Evolutionary conservation across 768 basidiomycete species (phyloP).

Genomic region (Leccinellum rugosiceps): DNA sequence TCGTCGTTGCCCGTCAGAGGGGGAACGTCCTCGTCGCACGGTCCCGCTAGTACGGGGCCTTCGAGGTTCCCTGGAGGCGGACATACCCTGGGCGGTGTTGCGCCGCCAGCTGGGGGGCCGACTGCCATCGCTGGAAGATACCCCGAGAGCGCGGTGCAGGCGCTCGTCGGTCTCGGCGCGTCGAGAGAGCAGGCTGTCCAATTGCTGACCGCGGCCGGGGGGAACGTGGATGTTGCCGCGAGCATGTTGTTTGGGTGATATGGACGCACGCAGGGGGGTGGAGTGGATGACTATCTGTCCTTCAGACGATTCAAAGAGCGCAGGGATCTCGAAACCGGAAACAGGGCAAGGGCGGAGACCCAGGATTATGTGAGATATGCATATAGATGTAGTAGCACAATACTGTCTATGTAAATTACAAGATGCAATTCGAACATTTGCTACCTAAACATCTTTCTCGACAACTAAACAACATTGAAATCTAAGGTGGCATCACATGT

Average conservation of each 20-base stretch:
- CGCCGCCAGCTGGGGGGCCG: slow-evolving; percentile 2
- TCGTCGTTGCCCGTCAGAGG: slow-evolving; percentile 1
- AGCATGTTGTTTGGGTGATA: slow-evolving; percentile 69
- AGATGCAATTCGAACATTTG: not conserved
- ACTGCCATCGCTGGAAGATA: slow-evolving; percentile 48
- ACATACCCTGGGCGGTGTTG: slow-evolving; percentile 47
- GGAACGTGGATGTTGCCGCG: slow-evolving; percentile 86
- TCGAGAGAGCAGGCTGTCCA: slow-evolving; percentile 74
- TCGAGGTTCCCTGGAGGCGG: slow-evolving; percentile 68
- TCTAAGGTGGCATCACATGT: too few species aligned
- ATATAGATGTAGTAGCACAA: slow-evolving; percentile 2
- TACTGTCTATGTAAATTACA: not conserved
- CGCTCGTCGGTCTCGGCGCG: slow-evolving; percentile 76
- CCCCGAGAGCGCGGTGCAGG: slow-evolving; percentile 59
- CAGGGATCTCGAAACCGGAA: not conserved
- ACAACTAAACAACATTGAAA: too few species aligned
- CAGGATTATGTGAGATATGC: not conserved
- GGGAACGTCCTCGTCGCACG: slow-evolving; percentile 16
- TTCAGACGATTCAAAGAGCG: not conserved
- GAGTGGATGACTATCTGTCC: not conserved
- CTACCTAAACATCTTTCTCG: not conserved
- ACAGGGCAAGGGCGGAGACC: not conserved
- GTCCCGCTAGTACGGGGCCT: slow-evolving; percentile 40
- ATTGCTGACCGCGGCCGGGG: slow-evolving; percentile 73
- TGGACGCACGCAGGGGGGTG: not conserved